Percentiles rank a stretch among this genome's conserved stretches.
These are phyloP conservation scores for Boechera stricta DNA, from an alignment of 345 rosid genomes.

Conservation along the genomic window DNA sequence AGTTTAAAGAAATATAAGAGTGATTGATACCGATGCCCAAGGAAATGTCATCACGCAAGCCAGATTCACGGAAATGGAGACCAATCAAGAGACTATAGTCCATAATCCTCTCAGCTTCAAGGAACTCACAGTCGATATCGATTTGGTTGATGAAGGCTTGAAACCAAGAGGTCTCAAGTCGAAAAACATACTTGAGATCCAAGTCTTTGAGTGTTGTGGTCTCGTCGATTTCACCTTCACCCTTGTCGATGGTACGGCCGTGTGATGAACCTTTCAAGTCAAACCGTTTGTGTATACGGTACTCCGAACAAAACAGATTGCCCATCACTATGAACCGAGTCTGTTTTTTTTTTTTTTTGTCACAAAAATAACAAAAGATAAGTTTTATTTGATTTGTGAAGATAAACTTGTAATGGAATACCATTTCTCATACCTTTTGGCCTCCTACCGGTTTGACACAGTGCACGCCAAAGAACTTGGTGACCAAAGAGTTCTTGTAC, in stretches of 20 bases:
- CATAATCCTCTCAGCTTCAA: slow-evolving; percentile 73
- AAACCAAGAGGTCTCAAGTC: slow-evolving; percentile 59
- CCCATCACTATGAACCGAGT: slow-evolving; percentile 74
- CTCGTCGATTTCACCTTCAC: slow-evolving; percentile 60
- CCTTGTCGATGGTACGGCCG: slow-evolving; percentile 66
- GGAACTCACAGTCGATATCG: slow-evolving; percentile 68
- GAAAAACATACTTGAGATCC: slow-evolving; percentile 67
- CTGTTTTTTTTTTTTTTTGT: slow-evolving; percentile 41
- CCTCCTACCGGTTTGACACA: slow-evolving; percentile 71
- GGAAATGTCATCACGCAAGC: slow-evolving; percentile 49
- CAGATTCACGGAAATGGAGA: slow-evolving; percentile 57
- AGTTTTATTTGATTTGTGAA: background rate
- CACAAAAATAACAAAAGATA: background rate
- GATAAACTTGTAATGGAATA: background rate
- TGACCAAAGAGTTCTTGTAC: slow-evolving; percentile 67
- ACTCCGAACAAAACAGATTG: slow-evolving; percentile 67
- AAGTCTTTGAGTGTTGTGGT: slow-evolving; percentile 78
- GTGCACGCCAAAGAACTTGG: slow-evolving; percentile 77
- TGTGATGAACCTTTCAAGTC: slow-evolving; percentile 80
- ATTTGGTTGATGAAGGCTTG: slow-evolving; percentile 71
- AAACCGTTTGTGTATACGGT: slow-evolving; percentile 67
- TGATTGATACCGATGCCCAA: slow-evolving; percentile 41
- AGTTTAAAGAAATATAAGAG: background rate
- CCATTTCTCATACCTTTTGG: slow-evolving; percentile 54
- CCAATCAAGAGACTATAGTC: slow-evolving; percentile 77